Base-by-base conservation (phyloP, 768 basidiomycete genomes). In the Lentinula edodes region DNA sequence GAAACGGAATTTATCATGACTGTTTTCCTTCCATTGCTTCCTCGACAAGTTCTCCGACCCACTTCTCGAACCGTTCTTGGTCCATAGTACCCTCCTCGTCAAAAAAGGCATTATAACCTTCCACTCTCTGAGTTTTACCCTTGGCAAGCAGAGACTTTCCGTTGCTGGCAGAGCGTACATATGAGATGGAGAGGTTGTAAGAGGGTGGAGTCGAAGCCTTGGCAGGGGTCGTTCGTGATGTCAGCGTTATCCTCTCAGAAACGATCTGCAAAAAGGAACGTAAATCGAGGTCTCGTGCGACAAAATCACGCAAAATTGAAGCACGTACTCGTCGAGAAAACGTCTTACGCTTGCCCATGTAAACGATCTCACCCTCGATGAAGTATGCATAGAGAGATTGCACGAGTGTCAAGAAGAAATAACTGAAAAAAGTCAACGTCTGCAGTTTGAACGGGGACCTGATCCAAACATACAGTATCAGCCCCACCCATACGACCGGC, bases 311-410 rank as follows among this genome's bases (percentile, higher is more conserved):
- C 6, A 52, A 23, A 13, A n/a, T 3, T 6, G 41, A 23, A 23
- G 54, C 20, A 77, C 87, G 62, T 65, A 93, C 91, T 62, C 92
- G 82, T 72, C 92, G 93, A 15, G 91, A 90, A 64, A 96, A 86
- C 15, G 91, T 89, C 75, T 95, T 94, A 64, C 95, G 86, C 70
- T 89, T 92, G 39, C 95, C 95, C 28, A 90, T 85, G 70, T 93
- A 98, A 62, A 96, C 85, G 57, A 85, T 88, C 62, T 90, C 81
- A 38, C 89, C 87, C 71, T 95, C 93, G 61, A 95, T 73, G 65
- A 92, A 91, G 70, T 90, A 91, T n/a, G 89, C 82, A 69, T 96
- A 96, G 36, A 91, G 75, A 12, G 89, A 83, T 72, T 93, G 89
- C 10, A 87, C 69, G 32, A 81, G 70, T 2, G 90, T 91, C 63